Evolutionary conservation across 495 filamentous ascomycete genomes (phyloP).

Genomic region (Xylaria scruposa): DNA sequence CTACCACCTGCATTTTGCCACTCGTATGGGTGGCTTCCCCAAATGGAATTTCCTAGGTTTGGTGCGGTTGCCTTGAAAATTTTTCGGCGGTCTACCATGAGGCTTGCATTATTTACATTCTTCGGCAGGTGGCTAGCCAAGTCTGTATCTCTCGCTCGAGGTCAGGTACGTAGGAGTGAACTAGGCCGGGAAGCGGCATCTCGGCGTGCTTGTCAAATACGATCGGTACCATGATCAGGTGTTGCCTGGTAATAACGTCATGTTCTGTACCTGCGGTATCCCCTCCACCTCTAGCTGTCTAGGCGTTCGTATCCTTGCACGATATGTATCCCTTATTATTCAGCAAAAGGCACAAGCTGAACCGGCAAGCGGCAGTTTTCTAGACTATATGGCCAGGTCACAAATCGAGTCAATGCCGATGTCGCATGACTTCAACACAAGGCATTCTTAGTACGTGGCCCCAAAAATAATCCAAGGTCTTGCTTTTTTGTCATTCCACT

Average conservation of each 20-base stretch:
- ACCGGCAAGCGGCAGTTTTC: slow-evolving; percentile 7
- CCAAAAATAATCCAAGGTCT: neutral
- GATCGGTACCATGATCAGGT: neutral
- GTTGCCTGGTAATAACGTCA: neutral
- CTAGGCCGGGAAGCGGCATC: slow-evolving; percentile 6
- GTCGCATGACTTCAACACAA: slow-evolving; percentile 11
- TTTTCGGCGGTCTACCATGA: slow-evolving; percentile 14
- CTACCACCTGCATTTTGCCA: slow-evolving; percentile 20
- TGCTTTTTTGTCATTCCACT: neutral
- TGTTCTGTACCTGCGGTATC: neutral
- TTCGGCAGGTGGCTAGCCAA: slow-evolving; percentile 4
- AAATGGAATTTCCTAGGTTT: neutral
- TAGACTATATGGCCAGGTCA: neutral
- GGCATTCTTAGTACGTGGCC: neutral
- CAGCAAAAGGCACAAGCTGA: neutral
- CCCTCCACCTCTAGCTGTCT: slow-evolving; percentile 6
- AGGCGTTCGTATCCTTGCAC: neutral
- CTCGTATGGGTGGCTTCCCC: neutral
- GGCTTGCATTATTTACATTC: slow-evolving; percentile 20
- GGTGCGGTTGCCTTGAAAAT: slow-evolving; percentile 9
- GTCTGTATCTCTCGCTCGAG: neutral
- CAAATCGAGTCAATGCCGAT: neutral
- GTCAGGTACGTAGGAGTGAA: neutral
- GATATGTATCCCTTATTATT: neutral
- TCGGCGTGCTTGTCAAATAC: slow-evolving; percentile 3